phyloP scores from a whole-genome alignment of 495 filamentous ascomycete genomes.

The Penicillium goetzii region DNA sequence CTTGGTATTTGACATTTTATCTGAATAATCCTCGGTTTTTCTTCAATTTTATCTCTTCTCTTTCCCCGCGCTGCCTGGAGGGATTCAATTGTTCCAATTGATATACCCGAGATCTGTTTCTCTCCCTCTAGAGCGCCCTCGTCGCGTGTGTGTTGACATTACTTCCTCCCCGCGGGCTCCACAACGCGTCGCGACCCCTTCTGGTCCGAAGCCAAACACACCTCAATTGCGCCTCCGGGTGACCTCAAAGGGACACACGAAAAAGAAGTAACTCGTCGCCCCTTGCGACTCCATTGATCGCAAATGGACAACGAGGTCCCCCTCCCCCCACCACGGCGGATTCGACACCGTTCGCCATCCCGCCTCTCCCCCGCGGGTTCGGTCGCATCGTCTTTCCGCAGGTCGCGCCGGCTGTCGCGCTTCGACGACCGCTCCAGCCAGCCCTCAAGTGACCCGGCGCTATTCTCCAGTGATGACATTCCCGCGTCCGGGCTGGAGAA shows the following conservation, averaged over 20 bases:
- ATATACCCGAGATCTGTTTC: background rate
- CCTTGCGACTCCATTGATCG: constrained; percentile 11
- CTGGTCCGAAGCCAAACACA: constrained; percentile 11
- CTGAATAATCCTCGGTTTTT: background rate
- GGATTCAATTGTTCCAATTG: constrained; percentile 5
- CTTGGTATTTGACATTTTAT: constrained; percentile 8
- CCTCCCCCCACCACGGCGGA: constrained; percentile 47
- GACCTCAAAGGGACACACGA: background rate
- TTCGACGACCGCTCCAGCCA: constrained; percentile 51
- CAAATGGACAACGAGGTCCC: constrained; percentile 51
- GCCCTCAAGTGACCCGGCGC: constrained; percentile 71
- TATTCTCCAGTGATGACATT: constrained; percentile 81
- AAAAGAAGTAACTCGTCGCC: background rate
- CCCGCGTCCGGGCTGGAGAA: constrained; percentile 70
- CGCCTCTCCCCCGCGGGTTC: constrained; percentile 19
- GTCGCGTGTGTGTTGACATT: constrained; percentile 31
- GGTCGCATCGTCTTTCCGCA: constrained; percentile 33
- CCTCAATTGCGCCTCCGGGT: constrained; percentile 11
- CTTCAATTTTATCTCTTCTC: background rate
- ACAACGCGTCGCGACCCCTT: constrained; percentile 27
- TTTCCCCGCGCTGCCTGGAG: background rate
- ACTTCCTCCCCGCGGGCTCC: constrained; percentile 16
- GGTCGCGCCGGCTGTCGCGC: constrained; percentile 39
- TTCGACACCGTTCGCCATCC: constrained; percentile 45
- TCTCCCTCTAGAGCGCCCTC: constrained; percentile 6